These are phyloP conservation scores for Aspergillus bertholletiae DNA, from an alignment of 495 filamentous ascomycete genomes.

Conservation along the genomic window DNA sequence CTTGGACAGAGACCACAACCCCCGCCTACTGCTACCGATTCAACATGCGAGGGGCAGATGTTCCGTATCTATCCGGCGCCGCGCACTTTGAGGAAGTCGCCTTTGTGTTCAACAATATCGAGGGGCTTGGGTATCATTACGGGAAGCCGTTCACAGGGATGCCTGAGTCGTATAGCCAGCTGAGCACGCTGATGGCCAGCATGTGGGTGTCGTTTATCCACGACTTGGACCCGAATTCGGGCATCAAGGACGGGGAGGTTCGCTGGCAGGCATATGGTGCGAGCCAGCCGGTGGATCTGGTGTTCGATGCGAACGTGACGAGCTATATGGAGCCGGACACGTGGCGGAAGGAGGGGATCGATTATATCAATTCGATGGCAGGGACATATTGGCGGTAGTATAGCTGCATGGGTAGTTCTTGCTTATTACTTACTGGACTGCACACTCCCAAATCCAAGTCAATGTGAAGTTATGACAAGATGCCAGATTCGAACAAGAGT, in stretches of 20 bases:
- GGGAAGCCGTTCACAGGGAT: constrained; percentile 45
- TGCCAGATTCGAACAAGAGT: no score
- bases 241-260: constrained; percentile 22
- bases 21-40: constrained; percentile 62
- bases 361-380: constrained; percentile 29
- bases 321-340: constrained; percentile 47
- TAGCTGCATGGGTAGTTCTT: no score
- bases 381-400: constrained; percentile 19
- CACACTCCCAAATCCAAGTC: no score
- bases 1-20: constrained; percentile 42
- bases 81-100: constrained; percentile 61
- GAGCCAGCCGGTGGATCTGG: constrained; percentile 37
- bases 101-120: constrained; percentile 58
- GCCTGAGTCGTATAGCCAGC: constrained; percentile 37
- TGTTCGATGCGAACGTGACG: constrained; percentile 48
- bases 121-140: constrained; percentile 47
- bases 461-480: no score
- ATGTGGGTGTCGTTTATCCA: constrained; percentile 55
- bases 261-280: constrained; percentile 45
- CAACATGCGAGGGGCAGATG: constrained; percentile 45
- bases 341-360: constrained; percentile 44
- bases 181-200: constrained; percentile 50
- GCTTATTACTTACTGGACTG: no score
- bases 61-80: constrained; percentile 32
- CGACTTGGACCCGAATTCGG: constrained; percentile 47